Base-by-base conservation (phyloP, 2,329 filamentous ascomycete genomes). In the Colletotrichum truncatum region DNA sequence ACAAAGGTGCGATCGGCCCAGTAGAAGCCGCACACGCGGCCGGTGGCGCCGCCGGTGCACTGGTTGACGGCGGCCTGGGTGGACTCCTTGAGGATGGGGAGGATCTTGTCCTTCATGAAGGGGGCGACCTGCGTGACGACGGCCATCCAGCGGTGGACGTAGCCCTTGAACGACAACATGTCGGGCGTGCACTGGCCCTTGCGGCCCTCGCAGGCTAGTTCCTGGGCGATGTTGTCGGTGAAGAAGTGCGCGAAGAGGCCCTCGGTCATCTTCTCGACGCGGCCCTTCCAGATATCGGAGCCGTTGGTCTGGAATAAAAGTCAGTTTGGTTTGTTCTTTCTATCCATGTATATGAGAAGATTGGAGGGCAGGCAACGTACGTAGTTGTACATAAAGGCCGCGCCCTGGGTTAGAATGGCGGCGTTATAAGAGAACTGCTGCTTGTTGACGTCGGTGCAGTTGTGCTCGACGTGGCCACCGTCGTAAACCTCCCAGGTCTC, bases 121-220 rank as follows among this genome's bases (percentile, higher is more conserved):
- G 91, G 90, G 0, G 87, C 89, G n/a, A 93, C 61, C 69, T 90
- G 83, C 2, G 87, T 84, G 1, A 86, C 82, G 21, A 85, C 82
- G 4, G 86, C 82, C 69, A 93, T 80, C 88, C 89, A 92, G 39
- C 89, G 85, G 69, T 88, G 84, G 16, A 92, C 80, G 63, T 90
- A 89, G 38, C 90, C 90, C 77, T 93, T 93, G 85, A 91, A 94
- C 2, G 87, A 87, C 65, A 87, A 77, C 82, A 93, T 91, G 71
- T 95, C 93, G 49, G 86, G 82, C 63, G 89, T 89, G 80, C 93
- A 95, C 18, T 79, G 84, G 21, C 73, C 77, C 3, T 82, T 78
- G 26, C 74, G 70, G 32, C 73, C 71, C 70, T 93, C 91, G 78
- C 92, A 95, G 11, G 88, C 81, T 3, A 87, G 77, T 75, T 95